Evolutionary conservation across 176 grass and related monocot species (phyloP).

Genomic region (Poa pratensis): DNA sequence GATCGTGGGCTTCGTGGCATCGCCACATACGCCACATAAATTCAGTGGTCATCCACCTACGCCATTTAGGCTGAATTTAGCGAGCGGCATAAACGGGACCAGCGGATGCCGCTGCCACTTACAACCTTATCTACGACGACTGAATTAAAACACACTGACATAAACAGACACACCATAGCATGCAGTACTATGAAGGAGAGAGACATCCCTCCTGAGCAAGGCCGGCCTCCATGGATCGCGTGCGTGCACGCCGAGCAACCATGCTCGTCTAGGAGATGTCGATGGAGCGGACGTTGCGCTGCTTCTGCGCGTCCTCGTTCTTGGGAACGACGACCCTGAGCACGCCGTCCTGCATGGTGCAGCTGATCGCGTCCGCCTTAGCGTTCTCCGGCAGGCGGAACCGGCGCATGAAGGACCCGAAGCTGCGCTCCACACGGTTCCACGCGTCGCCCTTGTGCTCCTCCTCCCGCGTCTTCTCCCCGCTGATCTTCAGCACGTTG

Average conservation of each 20-base stretch:
- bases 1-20: too few species aligned
- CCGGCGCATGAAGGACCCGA: slow-evolving; percentile 46
- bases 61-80: too few species aligned
- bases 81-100: too few species aligned
- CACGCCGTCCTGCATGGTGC: slow-evolving; percentile 48
- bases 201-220: not conserved
- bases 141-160: not conserved
- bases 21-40: too few species aligned
- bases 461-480: slow-evolving; percentile 49
- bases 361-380: slow-evolving; percentile 37
- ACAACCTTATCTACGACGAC: not conserved
- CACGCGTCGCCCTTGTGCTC: slow-evolving; percentile 42
- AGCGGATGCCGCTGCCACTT: too few species aligned
- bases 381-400: slow-evolving; percentile 49
- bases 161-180: too few species aligned
- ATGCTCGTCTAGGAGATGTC: slow-evolving; percentile 20
- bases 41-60: too few species aligned
- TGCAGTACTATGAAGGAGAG: not conserved
- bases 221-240: too few species aligned
- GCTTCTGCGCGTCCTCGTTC: slow-evolving; percentile 25
- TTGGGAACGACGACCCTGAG: slow-evolving; percentile 54
- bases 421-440: slow-evolving; percentile 50
- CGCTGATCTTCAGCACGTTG: slow-evolving; percentile 57
- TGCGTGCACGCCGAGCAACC: too few species aligned
- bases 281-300: slow-evolving; percentile 36